These are phyloP conservation scores for Pythium dissotocum DNA, from an alignment of 352 stramenopile genomes.

Conservation along the genomic window DNA sequence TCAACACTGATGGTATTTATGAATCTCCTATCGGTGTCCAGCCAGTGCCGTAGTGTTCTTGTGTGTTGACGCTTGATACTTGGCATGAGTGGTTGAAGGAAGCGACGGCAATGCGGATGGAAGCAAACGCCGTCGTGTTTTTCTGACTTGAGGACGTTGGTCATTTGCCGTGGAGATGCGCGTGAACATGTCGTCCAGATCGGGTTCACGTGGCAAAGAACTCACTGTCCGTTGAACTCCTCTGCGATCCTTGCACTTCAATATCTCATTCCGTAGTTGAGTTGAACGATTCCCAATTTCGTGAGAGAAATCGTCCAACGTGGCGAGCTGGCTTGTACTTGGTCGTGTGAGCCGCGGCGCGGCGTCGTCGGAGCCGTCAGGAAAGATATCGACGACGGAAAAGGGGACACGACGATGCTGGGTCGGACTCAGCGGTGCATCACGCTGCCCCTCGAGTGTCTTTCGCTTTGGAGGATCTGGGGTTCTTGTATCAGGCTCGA, in stretches of 20 bases:
- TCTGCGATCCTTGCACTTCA: no score
- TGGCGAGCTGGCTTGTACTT: neutral
- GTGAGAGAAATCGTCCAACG: neutral
- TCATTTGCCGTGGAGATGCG: neutral
- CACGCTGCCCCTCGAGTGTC: neutral
- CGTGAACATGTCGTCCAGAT: neutral
- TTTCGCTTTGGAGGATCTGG: neutral
- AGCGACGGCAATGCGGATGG: neutral
- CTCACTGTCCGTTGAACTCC: no score
- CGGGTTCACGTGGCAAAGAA: neutral
- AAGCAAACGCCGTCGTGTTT: neutral
- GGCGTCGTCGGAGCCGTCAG: neutral
- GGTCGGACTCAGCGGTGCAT: neutral
- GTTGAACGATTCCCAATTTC: neutral
- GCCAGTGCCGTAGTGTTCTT: neutral
- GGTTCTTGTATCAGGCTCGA: neutral
- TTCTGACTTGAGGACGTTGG: neutral
- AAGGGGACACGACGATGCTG: neutral
- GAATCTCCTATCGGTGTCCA: conserved; percentile 1
- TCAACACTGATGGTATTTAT: conserved; percentile 19
- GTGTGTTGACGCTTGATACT: neutral
- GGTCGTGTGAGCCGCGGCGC: neutral
- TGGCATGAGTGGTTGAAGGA: neutral
- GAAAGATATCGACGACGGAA: neutral
- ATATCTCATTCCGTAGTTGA: neutral